Conservation (phyloP, 2,329 filamentous ascomycete species). For the Monosporascus sp. region DNA sequence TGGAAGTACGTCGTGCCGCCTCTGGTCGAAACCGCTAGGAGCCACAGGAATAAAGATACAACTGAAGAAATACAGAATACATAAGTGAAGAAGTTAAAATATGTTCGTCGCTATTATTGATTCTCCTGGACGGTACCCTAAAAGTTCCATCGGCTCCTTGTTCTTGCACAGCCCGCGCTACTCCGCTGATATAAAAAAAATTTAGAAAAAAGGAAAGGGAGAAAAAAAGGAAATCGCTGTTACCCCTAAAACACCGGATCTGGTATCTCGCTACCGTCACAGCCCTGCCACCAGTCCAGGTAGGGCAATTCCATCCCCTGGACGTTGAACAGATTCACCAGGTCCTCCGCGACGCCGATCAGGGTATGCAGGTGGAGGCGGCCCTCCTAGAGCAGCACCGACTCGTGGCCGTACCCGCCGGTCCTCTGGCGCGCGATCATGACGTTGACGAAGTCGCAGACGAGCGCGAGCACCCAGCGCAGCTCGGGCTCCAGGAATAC, state of each 20-base stretch:
- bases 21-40: no score
- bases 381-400: slow-evolving; percentile 8
- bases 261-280: no score
- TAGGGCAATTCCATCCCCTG: slow-evolving; percentile 6
- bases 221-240: background rate
- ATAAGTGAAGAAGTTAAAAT: no score
- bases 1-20: no score
- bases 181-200: background rate
- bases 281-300: slow-evolving; percentile 1
- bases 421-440: slow-evolving; percentile 7
- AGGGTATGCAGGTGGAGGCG: slow-evolving; percentile 11
- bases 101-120: no score
- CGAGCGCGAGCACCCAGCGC: slow-evolving; percentile 14
- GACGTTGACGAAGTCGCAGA: slow-evolving; percentile 13
- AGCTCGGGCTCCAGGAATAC: slow-evolving; percentile 11
- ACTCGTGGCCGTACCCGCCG: background rate
- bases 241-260: background rate
- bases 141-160: no score
- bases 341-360: slow-evolving; percentile 6
- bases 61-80: no score
- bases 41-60: no score
- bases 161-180: no score
- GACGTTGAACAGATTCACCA: slow-evolving; percentile 10
- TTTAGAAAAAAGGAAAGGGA: no score
- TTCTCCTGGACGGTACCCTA: no score